Base-by-base conservation (phyloP, 345 rosid species). In the Eucalyptus fibrosa region DNA sequence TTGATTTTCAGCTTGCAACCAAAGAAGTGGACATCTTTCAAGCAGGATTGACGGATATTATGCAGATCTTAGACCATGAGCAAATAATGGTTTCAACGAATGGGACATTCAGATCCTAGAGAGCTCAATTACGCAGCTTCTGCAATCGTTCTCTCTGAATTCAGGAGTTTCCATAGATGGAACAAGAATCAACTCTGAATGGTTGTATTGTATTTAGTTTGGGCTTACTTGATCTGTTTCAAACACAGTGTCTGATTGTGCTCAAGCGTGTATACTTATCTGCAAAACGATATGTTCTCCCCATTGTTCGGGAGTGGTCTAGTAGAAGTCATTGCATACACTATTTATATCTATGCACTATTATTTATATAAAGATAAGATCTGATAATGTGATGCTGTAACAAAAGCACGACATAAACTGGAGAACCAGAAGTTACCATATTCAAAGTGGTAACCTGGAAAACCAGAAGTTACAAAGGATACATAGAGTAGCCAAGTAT, bases 301-400 rank as follows among this genome's bases (percentile, higher is more conserved):
- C 0, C 0, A 16, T 24, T 5, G 15, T 59, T 3, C 4, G 7
- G 14, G 15, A 26, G 13, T 59, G 3, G 4, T 24, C n/a, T 24
- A 11, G 0, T 11, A 12, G 65, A 59, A 59, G n/a, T 59, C 15
- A 59, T 10, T 24, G 30, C 62, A 1, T 5, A 5, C 30, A 5
- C 15, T 59, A 5, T 5, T 5, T 55, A 9, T 8, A 19, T 21
- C 60, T 23, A 3, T 26, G 4, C n/a, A 1, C n/a, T 12, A 24
- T 5, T 24, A 4, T 59, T 24, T 26, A 26, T 26, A 26, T 59
- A 11, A 59, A 26, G 65, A 59, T 59, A 26, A 24, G 65, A 59
- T 26, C 65, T 26, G 65, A 24, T 26, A 5, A 11, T 5, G 7
- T 26, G 11, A 3, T 59, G 65, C 4, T 1, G 7, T 5, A 5